Percentiles rank a stretch among this genome's conserved stretches.
Conservation (phyloP, 169 alveolate genomes). For the Plasmodium gaboni region DNA sequence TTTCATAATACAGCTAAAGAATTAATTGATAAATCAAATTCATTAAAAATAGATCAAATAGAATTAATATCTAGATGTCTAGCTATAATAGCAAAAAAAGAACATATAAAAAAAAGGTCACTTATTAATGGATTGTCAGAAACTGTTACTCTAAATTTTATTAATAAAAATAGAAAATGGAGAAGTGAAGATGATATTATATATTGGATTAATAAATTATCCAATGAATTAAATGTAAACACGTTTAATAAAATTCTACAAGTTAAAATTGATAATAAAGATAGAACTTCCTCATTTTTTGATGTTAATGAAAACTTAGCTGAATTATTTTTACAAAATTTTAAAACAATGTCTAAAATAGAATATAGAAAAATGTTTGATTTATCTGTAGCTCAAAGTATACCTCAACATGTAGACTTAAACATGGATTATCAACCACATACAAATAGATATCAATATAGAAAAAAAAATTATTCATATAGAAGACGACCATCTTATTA, state of each 20-base stretch:
- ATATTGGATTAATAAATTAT: conserved; percentile 60
- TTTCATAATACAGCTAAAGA: conserved; percentile 63
- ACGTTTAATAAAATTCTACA: conserved; percentile 57
- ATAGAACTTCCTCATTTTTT: conserved; percentile 51
- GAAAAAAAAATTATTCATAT: conserved; percentile 25
- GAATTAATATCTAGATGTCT: conserved; percentile 60
- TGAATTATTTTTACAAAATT: conserved; percentile 33
- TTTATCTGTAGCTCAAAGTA: conserved; percentile 27
- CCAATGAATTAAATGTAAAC: conserved; percentile 59
- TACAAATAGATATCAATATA: conserved; percentile 19
- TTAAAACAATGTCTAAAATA: conserved; percentile 53
- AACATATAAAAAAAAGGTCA: conserved; percentile 56
- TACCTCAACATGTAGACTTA: conserved; percentile 26
- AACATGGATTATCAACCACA: conserved; percentile 12
- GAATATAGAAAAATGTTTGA: conserved; percentile 41
- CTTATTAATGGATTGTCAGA: conserved; percentile 51
- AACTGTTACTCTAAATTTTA: conserved; percentile 37
- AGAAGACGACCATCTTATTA: conserved; percentile 33
- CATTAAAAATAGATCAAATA: conserved; percentile 18
- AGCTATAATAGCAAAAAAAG: conserved; percentile 52
- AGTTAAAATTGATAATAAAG: conserved; percentile 52
- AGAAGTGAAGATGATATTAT: conserved; percentile 42
- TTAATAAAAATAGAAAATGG: conserved; percentile 66
- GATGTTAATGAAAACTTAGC: conserved; percentile 65
- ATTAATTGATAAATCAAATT: conserved; percentile 15